Conservation (phyloP, 179 eudicot genomes). For the Camellia oleifera region DNA sequence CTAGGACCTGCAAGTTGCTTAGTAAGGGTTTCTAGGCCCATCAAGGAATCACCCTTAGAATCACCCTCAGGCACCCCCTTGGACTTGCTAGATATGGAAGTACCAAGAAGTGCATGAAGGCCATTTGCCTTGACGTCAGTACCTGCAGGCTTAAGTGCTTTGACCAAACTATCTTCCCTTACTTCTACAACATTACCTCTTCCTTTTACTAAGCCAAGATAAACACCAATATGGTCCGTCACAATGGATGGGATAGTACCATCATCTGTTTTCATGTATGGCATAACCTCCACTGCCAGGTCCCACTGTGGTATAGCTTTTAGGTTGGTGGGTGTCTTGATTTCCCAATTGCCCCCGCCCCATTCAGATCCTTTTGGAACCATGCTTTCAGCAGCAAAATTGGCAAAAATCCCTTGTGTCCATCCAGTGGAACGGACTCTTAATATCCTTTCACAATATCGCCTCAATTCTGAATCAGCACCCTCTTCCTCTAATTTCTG, state of each 20-base stretch:
- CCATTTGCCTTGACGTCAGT: slow-evolving; percentile 47
- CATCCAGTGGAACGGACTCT: slow-evolving; percentile 96
- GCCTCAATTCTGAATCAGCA: slow-evolving; percentile 76
- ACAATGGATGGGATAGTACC: slow-evolving; percentile 95
- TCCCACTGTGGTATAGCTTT: slow-evolving; percentile 97
- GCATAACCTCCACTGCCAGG: slow-evolving; percentile 95
- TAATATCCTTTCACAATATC: slow-evolving; percentile 91
- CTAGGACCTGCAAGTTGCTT: slow-evolving; percentile 45
- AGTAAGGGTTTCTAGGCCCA: slow-evolving; percentile 75
- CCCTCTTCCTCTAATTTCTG: slow-evolving; percentile 94
- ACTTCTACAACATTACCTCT: slow-evolving; percentile 94
- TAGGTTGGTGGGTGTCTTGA: slow-evolving; percentile 79
- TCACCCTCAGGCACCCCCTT: slow-evolving; percentile 41
- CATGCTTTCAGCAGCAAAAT: slow-evolving; percentile 99
- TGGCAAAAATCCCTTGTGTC: slow-evolving; percentile 99
- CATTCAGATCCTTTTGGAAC: slow-evolving; percentile 98
- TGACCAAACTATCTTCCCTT: slow-evolving; percentile 90
- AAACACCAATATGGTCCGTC: slow-evolving; percentile 92
- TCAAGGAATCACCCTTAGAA: slow-evolving; percentile 52
- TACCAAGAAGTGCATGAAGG: slow-evolving; percentile 38
- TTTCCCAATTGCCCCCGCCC: slow-evolving; percentile 99
- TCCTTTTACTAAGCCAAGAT: slow-evolving; percentile 83
- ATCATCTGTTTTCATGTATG: slow-evolving; percentile 95
- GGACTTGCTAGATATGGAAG: slow-evolving; percentile 42
- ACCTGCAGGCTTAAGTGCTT: slow-evolving; percentile 61